Base-by-base conservation (phyloP, 257 asterid genomes). In the Cinchona pubescens region DNA sequence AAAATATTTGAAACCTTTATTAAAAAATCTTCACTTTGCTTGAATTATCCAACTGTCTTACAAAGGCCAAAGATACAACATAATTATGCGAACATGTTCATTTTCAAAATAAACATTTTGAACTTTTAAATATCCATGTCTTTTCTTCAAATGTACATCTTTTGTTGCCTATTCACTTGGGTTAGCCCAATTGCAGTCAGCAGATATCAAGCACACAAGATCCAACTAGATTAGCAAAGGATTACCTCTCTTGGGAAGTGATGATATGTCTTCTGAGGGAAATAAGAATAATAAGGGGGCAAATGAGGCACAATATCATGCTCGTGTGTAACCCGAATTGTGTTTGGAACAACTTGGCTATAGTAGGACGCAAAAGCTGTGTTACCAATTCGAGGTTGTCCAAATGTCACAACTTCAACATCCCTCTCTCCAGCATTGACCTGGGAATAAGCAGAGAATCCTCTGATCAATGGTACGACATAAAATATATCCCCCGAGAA, bases 301-400 rank as follows among this genome's bases (percentile, higher is more conserved):
- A 95, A 89, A 87, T 95, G 99, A 79, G 98, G 99, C 84, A 95
- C 99, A 11, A 95, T 86, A 83, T 95, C 99, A 78, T 95, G 92
- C 53, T 82, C 90, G 55, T 95, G 85, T 5, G 97, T 90, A 70
- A 95, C 86, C 76, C 99, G 96, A 74, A 92, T 75, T 63, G 98
- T 90, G 68, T 88, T 83, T 25, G 97, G 98, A 82, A 95, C 85
- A 63, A 89, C 9, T 78, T 88, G 46, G 73, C 82, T 76, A 69
- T 80, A 94, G 88, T 92, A 92, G 65, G 97, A 80, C 13, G 88
- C 93, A 85, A 94, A 94, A 74, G 82, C 88, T 81, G 94, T 85
- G 85, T 94, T 94, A 71, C 98, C 97, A 45, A 92, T 89, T 83
- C 98, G 89, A 79, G 98, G 98, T 84, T 94, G 98, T 78, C 98